A percentile compares a stretch with the other conserved stretches of the same genome.
phyloP scores from a whole-genome alignment of 495 filamentous ascomycete species.

The Bacidia rubella region DNA sequence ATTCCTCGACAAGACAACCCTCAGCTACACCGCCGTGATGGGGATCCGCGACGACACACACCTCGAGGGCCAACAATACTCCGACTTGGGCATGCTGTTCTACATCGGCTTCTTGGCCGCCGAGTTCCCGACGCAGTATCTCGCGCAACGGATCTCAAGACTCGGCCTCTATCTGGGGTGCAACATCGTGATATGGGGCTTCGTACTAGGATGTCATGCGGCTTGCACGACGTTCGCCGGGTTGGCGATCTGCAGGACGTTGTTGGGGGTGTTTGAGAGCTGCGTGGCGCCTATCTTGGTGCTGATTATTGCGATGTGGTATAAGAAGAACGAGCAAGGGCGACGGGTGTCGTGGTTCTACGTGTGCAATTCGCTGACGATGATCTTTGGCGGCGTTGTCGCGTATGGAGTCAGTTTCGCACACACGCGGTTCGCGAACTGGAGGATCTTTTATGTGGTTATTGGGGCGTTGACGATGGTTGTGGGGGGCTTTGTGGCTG shows the following conservation, averaged over 20 bases:
- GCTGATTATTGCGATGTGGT: slow-evolving; percentile 59
- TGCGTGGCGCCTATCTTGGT: slow-evolving; percentile 32
- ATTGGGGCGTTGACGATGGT: slow-evolving; percentile 41
- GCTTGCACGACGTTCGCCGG: slow-evolving; percentile 43
- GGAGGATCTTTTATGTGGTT: slow-evolving; percentile 47
- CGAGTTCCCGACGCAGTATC: slow-evolving; percentile 19
- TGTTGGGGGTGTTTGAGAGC: slow-evolving; percentile 58
- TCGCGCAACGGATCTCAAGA: slow-evolving; percentile 13
- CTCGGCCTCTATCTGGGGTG: slow-evolving; percentile 37
- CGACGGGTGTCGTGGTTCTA: slow-evolving; percentile 53
- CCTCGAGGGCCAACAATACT: slow-evolving; percentile 35
- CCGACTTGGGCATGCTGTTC: slow-evolving; percentile 19
- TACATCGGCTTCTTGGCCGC: slow-evolving; percentile 20
- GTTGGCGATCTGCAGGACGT: slow-evolving; percentile 41
- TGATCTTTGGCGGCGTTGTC: slow-evolving; percentile 40
- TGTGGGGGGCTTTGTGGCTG: slow-evolving; percentile 35
- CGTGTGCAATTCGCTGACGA: slow-evolving; percentile 15
- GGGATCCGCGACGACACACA: slow-evolving; percentile 42
- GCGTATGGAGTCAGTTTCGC: slow-evolving; percentile 45
- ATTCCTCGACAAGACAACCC: slow-evolving; percentile 57
- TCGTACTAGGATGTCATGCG: slow-evolving; percentile 41
- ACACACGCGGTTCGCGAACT: slow-evolving; percentile 29
- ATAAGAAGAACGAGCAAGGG: slow-evolving; percentile 53
- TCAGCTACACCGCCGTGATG: slow-evolving; percentile 61
- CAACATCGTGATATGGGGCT: slow-evolving; percentile 50